Percentiles rank a stretch among this genome's conserved stretches.
These are phyloP conservation scores for Meyerozyma sp. DNA, from an alignment of 1,139 yeast species.

Conservation along the genomic window DNA sequence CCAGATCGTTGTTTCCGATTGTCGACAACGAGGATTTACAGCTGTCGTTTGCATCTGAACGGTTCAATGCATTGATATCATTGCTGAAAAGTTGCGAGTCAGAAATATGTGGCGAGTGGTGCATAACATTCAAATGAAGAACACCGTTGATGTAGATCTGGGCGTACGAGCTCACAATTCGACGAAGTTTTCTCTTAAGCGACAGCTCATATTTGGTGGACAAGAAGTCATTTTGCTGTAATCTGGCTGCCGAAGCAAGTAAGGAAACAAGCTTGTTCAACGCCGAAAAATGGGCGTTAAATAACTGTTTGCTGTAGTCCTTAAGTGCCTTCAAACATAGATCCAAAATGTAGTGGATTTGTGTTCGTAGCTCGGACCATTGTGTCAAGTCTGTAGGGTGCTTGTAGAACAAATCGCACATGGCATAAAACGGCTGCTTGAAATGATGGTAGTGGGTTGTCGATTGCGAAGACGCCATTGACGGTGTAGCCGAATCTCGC, in stretches of 20 bases:
- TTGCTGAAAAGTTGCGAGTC: constrained; percentile 28
- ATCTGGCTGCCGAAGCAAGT: constrained; percentile 46
- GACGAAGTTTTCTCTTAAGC: constrained; percentile 43
- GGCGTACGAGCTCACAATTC: constrained; percentile 48
- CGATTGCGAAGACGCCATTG: constrained; percentile 20
- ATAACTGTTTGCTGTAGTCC: constrained; percentile 45
- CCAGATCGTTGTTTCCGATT: background rate
- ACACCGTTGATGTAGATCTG: constrained; percentile 58
- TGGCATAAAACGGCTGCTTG: constrained; percentile 36
- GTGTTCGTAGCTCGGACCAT: constrained; percentile 51
- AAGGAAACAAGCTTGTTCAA: constrained; percentile 45
- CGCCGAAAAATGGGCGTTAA: constrained; percentile 46
- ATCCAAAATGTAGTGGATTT: constrained; percentile 41
- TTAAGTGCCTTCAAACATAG: constrained; percentile 44
- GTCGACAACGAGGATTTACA: constrained; percentile 1
- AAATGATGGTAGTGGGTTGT: constrained; percentile 36
- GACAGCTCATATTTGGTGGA: constrained; percentile 40
- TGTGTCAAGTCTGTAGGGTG: constrained; percentile 52
- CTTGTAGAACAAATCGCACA: constrained; percentile 45
- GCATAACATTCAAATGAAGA: constrained; percentile 43
- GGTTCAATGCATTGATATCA: constrained; percentile 28
- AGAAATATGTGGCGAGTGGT: constrained; percentile 19
- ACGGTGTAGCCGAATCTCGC: constrained; percentile 37
- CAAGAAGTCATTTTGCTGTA: constrained; percentile 46
- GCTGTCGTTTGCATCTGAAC: constrained; percentile 3